Evolutionary conservation across 106 monocot species (phyloP).

Genomic region (Gastrodia elata): DNA sequence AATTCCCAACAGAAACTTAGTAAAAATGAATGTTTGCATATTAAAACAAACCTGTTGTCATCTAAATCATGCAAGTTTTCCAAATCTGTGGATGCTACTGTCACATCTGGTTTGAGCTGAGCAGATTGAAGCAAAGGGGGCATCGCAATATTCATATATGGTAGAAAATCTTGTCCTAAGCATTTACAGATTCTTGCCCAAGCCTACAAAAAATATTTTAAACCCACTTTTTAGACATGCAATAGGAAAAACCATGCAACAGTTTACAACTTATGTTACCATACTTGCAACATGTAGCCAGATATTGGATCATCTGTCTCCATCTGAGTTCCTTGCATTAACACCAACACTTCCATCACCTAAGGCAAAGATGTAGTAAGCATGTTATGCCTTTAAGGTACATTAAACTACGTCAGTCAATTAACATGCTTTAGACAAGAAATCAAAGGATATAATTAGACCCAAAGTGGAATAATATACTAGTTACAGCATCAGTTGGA

Average conservation of each 20-base stretch:
- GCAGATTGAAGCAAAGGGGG: slow-evolving; percentile 92
- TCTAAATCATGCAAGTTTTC: slow-evolving; percentile 83
- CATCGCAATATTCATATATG: slow-evolving; percentile 97
- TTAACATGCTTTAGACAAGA: neutral
- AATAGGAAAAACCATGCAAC: neutral
- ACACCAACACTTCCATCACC: slow-evolving; percentile 96
- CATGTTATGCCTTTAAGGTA: too few species aligned
- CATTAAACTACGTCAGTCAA: too few species aligned
- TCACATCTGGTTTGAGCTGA: slow-evolving; percentile 96
- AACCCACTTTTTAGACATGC: neutral
- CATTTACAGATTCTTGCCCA: slow-evolving; percentile 99
- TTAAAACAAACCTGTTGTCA: slow-evolving; percentile 99
- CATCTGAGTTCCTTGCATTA: slow-evolving; percentile 84
- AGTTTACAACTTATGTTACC: neutral
- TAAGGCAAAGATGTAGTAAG: too few species aligned
- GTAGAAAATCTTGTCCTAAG: slow-evolving; percentile 94
- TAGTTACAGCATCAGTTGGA: neutral
- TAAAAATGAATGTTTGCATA: too few species aligned
- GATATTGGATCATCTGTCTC: slow-evolving; percentile 89
- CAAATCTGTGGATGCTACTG: slow-evolving; percentile 80
- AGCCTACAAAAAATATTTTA: slow-evolving; percentile 35
- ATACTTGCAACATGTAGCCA: slow-evolving; percentile 93
- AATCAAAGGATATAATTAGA: neutral
- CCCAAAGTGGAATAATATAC: neutral
- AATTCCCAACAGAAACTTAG: too few species aligned